Evolutionary conservation across 257 asterid genomes (phyloP).

Genomic region (Solanum appendiculatum): DNA sequence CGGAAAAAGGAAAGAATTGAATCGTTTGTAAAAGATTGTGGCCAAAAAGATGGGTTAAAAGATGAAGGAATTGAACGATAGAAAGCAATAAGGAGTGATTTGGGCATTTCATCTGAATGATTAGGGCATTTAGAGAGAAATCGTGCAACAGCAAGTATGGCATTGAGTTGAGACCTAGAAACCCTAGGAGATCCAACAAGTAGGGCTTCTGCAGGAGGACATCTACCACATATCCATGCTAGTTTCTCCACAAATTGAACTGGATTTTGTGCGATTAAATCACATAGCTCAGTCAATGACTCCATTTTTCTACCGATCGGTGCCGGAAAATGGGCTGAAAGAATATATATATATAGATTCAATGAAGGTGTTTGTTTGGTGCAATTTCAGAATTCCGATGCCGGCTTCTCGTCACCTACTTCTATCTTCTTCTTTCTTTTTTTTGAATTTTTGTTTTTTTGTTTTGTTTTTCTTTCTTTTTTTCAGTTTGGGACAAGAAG

Average conservation of each 20-base stretch:
- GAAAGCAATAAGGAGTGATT: slow-evolving; percentile 59
- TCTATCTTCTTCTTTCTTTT: background rate
- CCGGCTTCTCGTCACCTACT: background rate
- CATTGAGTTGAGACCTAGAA: slow-evolving; percentile 85
- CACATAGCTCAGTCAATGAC: slow-evolving; percentile 78
- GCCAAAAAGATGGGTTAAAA: slow-evolving; percentile 66
- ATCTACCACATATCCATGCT: slow-evolving; percentile 84
- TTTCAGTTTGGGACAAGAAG: background rate
- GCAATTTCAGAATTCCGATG: background rate
- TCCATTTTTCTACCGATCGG: slow-evolving; percentile 24
- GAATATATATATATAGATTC: background rate
- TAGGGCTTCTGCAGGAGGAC: slow-evolving; percentile 70
- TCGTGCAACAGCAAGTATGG: slow-evolving; percentile 66
- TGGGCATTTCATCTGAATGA: slow-evolving; percentile 55
- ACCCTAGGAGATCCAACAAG: slow-evolving; percentile 71
- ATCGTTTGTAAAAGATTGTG: slow-evolving; percentile 61
- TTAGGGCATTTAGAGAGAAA: slow-evolving; percentile 65
- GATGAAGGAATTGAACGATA: slow-evolving; percentile 72
- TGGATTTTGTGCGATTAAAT: slow-evolving; percentile 64
- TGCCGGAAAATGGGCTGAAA: background rate
- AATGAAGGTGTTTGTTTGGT: background rate
- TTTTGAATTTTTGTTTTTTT: background rate
- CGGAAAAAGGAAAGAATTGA: slow-evolving; percentile 51
- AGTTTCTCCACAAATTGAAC: slow-evolving; percentile 53
- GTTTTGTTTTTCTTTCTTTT: background rate